phyloP scores from a whole-genome alignment of 1,139 yeast species.

The Eremothecium cymbalariae region DNA sequence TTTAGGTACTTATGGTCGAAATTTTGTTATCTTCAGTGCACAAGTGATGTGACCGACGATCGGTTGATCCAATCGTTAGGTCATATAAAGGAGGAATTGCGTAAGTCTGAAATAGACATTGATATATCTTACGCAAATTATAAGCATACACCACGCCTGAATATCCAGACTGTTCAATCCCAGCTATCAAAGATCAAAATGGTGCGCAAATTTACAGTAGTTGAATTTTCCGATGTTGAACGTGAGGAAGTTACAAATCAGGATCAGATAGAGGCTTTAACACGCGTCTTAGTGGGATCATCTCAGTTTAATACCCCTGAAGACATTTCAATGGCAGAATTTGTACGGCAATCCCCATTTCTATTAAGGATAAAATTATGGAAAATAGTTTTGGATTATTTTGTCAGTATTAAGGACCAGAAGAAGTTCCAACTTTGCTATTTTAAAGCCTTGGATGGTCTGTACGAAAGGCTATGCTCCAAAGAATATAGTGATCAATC shows the following conservation, averaged over 20 bases:
- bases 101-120: constrained; percentile 10
- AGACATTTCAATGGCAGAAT: constrained; percentile 46
- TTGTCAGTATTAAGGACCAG: constrained; percentile 38
- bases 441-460: constrained; percentile 40
- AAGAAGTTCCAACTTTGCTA: constrained; percentile 47
- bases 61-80: constrained; percentile 23
- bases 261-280: constrained; percentile 48
- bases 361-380: constrained; percentile 66
- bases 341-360: constrained; percentile 55
- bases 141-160: constrained; percentile 52
- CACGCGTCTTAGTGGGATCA: constrained; percentile 39
- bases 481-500: constrained; percentile 18
- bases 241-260: constrained; percentile 28
- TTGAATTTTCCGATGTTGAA: constrained; percentile 25
- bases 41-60: constrained; percentile 27
- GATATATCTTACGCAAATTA: constrained; percentile 39
- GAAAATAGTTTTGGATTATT: constrained; percentile 62
- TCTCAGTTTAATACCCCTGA: constrained; percentile 26
- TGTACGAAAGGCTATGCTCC: constrained; percentile 36
- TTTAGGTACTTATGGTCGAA: constrained; percentile 38
- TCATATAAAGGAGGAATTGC: constrained; percentile 25
- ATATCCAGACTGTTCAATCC: constrained; percentile 42
- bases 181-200: constrained; percentile 42
- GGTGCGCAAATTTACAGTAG: constrained; percentile 32
- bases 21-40: constrained; percentile 34